Conservation (phyloP, 2,329 filamentous ascomycete genomes). For the Bisporella sp. region DNA sequence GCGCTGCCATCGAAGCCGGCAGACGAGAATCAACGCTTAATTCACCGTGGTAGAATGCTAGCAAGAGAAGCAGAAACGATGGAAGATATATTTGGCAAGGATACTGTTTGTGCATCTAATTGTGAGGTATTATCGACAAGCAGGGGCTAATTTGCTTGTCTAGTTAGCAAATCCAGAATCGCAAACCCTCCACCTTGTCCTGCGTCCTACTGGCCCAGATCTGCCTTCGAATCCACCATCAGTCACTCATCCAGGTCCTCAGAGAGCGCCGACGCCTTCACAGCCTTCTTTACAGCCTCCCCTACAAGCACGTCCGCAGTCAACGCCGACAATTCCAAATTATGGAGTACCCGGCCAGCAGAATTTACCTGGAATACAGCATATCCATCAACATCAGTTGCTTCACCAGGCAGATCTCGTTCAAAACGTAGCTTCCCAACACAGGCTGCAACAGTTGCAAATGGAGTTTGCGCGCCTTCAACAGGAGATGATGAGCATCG, state of each 20-base stretch:
- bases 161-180: conserved; percentile 39
- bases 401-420: conserved; percentile 14
- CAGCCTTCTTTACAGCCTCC: conserved; percentile 4
- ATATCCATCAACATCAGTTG: conserved; percentile 18
- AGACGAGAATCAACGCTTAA: conserved; percentile 51
- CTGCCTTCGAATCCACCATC: conserved; percentile 5
- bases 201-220: conserved; percentile 32
- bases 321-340: conserved; percentile 12
- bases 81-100: conserved; percentile 48
- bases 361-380: conserved; percentile 18
- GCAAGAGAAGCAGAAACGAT: conserved; percentile 48
- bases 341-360: conserved; percentile 17
- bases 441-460: conserved; percentile 41
- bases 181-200: conserved; percentile 47
- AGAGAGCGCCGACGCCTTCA: not conserved
- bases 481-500: conserved; percentile 26
- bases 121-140: not conserved
- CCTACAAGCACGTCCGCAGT: conserved; percentile 14
- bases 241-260: not conserved
- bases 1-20: conserved; percentile 41
- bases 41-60: conserved; percentile 52
- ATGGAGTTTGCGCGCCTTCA: conserved; percentile 37
- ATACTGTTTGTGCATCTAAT: conserved; percentile 27
- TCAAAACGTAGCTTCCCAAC: conserved; percentile 22
- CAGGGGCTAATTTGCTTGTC: conserved; percentile 3